phyloP scores from a whole-genome alignment of 495 filamentous ascomycete species.

The Neurospora sp. region DNA sequence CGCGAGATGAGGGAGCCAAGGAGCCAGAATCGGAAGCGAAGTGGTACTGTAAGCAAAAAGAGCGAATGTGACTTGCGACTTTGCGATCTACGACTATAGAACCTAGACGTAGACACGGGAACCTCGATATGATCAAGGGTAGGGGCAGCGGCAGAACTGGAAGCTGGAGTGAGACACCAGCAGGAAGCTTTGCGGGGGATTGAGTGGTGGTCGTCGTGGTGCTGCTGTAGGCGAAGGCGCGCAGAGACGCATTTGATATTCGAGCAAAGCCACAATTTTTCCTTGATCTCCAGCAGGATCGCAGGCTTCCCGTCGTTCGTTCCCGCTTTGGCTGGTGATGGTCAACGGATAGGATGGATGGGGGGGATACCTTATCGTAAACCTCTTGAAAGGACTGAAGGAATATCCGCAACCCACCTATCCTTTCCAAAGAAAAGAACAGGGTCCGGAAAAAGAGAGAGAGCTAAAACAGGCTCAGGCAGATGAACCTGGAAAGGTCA shows the following conservation, averaged over 20 bases:
- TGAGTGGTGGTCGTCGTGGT: background rate
- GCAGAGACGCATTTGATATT: background rate
- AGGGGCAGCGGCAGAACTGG: background rate
- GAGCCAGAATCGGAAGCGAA: background rate
- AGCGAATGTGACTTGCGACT: background rate
- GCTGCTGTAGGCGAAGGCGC: background rate
- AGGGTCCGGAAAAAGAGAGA: background rate
- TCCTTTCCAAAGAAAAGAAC: background rate
- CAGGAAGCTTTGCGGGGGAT: background rate
- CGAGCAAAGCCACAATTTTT: background rate
- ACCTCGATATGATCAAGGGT: background rate
- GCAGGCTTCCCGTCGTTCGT: background rate
- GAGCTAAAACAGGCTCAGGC: background rate
- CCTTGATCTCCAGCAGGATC: background rate
- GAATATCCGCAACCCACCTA: background rate
- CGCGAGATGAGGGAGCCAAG: background rate
- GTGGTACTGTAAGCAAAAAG: background rate
- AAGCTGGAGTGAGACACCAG: background rate
- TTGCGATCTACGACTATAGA: background rate
- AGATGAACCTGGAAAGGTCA: background rate
- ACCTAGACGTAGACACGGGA: background rate
- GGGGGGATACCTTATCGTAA: background rate
- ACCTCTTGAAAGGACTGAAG: background rate
- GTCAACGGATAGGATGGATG: background rate
- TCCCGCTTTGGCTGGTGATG: background rate